Percentiles rank a stretch among this genome's conserved stretches.
phyloP scores from a whole-genome alignment of 1,284 basidiomycete genomes.

The Trichosporon coremiiforme region DNA sequence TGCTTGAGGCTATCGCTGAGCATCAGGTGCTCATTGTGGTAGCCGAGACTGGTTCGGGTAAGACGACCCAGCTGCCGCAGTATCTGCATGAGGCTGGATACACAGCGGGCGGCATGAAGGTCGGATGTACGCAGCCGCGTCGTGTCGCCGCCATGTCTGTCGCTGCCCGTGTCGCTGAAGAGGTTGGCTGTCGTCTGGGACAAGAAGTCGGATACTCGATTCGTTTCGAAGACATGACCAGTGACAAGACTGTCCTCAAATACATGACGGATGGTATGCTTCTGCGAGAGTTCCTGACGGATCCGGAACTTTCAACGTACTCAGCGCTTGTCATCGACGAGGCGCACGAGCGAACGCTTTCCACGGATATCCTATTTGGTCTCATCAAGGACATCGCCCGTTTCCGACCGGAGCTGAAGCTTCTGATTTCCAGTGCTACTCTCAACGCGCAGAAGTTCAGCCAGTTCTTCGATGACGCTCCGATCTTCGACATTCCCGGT shows the following conservation, averaged over 20 bases:
- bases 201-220: constrained; percentile 99
- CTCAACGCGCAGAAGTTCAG: constrained; percentile 96
- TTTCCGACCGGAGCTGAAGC: constrained; percentile 85
- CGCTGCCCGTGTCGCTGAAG: constrained; percentile 96
- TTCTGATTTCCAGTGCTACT: constrained; percentile 94
- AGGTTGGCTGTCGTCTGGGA: constrained; percentile 95
- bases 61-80: constrained; percentile 97
- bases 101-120: constrained; percentile 80
- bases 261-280: constrained; percentile 99
- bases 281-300: constrained; percentile 91
- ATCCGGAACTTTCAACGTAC: constrained; percentile 90
- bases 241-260: constrained; percentile 94
- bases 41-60: constrained; percentile 93
- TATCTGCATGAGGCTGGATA: constrained; percentile 98
- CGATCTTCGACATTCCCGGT: constrained; percentile 94
- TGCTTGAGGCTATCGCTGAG: constrained; percentile 83
- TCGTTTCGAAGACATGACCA: constrained; percentile 98
- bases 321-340: constrained; percentile 94
- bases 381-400: constrained; percentile 98
- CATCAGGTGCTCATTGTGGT: constrained; percentile 92
- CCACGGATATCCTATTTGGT: constrained; percentile 95
- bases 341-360: constrained; percentile 92
- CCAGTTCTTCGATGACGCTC: constrained; percentile 91
- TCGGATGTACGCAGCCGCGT: constrained; percentile 97
- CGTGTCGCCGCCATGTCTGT: constrained; percentile 99